Conservation (phyloP, 1,284 basidiomycete species). For the Phylloporus gajari region DNA sequence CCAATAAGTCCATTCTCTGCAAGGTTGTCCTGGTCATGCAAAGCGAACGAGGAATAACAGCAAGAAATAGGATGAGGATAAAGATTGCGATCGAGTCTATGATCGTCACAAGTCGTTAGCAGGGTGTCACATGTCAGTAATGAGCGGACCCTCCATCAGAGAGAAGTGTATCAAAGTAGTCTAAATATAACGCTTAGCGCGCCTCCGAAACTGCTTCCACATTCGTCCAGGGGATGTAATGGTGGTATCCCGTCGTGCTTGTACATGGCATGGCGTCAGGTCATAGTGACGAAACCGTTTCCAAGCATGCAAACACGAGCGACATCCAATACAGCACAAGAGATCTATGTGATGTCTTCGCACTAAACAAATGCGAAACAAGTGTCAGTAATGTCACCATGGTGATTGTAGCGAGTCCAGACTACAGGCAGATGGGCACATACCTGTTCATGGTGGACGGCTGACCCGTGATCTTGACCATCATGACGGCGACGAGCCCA, state of each 20-base stretch:
- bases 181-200: background rate
- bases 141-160: background rate
- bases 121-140: slow-evolving; percentile 14
- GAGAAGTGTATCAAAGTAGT: background rate
- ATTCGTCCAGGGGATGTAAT: background rate
- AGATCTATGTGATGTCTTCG: slow-evolving; percentile 21
- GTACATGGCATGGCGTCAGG: background rate
- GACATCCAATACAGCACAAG: slow-evolving; percentile 24
- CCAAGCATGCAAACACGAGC: slow-evolving; percentile 24
- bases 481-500: slow-evolving; percentile 86
- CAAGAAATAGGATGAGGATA: background rate
- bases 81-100: background rate
- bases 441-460: slow-evolving; percentile 46
- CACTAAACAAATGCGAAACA: slow-evolving; percentile 23
- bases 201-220: background rate
- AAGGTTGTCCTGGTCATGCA: background rate
- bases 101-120: slow-evolving; percentile 20
- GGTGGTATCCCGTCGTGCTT: background rate
- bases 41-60: slow-evolving; percentile 2
- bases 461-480: slow-evolving; percentile 69
- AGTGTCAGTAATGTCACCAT: background rate
- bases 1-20: too few species aligned
- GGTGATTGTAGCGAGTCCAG: background rate
- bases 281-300: slow-evolving; percentile 27
- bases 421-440: slow-evolving; percentile 5